phyloP scores from a whole-genome alignment of 257 asterid species.

The Nyctanthes arbortristis region DNA sequence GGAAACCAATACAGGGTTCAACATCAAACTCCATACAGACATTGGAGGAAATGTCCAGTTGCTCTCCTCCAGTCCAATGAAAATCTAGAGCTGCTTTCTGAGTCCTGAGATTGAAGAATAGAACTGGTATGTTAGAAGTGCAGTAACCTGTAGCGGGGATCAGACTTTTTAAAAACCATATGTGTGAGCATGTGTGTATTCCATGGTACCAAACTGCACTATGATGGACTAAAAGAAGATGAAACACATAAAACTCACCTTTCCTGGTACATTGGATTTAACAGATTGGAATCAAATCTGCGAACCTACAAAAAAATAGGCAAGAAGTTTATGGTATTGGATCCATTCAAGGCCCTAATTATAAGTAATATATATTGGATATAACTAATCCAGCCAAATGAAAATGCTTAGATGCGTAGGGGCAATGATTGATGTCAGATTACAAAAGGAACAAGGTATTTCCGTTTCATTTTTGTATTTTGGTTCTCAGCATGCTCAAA shows the following conservation, averaged over 20 bases:
- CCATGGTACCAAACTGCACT: background rate
- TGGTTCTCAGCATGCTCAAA: no score
- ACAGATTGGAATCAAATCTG: conserved; percentile 52
- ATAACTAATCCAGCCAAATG: conserved; percentile 13
- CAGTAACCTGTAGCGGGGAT: no score
- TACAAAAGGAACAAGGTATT: background rate
- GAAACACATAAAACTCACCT: conserved; percentile 46
- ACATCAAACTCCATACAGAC: conserved; percentile 36
- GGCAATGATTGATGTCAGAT: background rate
- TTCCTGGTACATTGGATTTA: conserved; percentile 87
- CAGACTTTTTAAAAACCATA: background rate
- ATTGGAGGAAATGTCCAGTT: conserved; percentile 46
- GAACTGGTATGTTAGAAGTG: conserved; percentile 6
- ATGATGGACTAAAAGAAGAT: conserved; percentile 13
- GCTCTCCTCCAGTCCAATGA: conserved; percentile 95
- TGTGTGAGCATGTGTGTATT: background rate
- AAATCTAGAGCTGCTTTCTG: conserved; percentile 74
- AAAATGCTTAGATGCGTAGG: conserved; percentile 16
- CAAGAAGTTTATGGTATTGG: conserved; percentile 11
- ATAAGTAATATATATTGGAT: conserved; percentile 14
- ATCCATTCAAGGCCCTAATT: conserved; percentile 9
- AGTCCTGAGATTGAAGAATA: conserved; percentile 43
- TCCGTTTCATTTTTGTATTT: no score
- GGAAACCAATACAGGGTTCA: conserved; percentile 51
- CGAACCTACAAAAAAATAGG: conserved; percentile 67